These are phyloP conservation scores for Cystofilobasidium bisporidii DNA, from an alignment of 768 basidiomycete genomes.

Conservation along the genomic window DNA sequence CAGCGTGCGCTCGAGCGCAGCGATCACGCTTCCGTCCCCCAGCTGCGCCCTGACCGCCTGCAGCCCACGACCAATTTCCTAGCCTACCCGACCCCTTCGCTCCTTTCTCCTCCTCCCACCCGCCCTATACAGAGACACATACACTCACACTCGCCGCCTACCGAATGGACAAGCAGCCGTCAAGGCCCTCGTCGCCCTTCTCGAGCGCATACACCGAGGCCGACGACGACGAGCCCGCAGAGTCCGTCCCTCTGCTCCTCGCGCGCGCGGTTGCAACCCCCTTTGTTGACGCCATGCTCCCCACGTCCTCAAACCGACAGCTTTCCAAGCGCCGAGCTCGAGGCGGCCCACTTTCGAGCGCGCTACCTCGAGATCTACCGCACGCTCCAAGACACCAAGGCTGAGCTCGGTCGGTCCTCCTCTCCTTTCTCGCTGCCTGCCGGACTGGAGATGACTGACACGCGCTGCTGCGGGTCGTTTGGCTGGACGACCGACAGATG, in stretches of 20 bases:
- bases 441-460: background rate
- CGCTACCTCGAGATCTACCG: slow-evolving; percentile 14
- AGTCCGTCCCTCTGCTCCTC: background rate
- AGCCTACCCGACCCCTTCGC: too few relatives aligned
- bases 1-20: too few relatives aligned
- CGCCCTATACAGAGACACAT: too few relatives aligned
- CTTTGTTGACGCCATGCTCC: background rate
- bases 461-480: background rate
- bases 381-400: slow-evolving; percentile 23
- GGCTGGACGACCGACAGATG: slow-evolving; percentile 31
- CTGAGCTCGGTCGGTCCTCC: slow-evolving; percentile 23
- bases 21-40: too few relatives aligned
- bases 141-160: too few relatives aligned
- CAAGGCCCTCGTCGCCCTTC: background rate
- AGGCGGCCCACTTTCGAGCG: slow-evolving; percentile 19
- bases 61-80: too few relatives aligned
- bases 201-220: slow-evolving; percentile 14
- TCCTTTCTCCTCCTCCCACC: too few relatives aligned
- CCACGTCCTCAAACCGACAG: background rate
- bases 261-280: background rate
- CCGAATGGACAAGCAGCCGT: too few relatives aligned
- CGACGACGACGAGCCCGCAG: slow-evolving; percentile 19
- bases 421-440: background rate
- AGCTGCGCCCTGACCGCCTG: too few relatives aligned
- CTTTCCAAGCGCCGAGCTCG: slow-evolving; percentile 23